Conservation (phyloP, 2,329 filamentous ascomycete species). For the Diplodia intermedia region DNA sequence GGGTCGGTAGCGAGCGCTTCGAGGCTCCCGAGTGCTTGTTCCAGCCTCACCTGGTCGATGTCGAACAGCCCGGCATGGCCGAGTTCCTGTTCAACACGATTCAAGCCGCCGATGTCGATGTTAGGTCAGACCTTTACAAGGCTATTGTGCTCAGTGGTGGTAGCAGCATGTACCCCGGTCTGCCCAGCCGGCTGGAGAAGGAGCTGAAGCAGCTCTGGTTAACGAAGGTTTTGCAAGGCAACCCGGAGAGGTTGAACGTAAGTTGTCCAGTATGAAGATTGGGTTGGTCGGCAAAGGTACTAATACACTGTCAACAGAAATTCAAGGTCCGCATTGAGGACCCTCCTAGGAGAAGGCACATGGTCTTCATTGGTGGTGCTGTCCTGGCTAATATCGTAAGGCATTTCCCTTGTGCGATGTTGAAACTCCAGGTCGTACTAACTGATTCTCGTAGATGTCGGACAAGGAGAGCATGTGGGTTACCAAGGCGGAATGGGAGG, state of each 20-base stretch:
- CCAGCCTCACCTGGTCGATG: constrained; percentile 97
- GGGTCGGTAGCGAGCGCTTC: constrained; percentile 95
- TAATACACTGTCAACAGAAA: constrained; percentile 64
- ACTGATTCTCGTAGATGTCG: constrained; percentile 70
- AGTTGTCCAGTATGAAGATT: constrained; percentile 38
- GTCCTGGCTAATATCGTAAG: constrained; percentile 90
- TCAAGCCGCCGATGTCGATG: constrained; percentile 92
- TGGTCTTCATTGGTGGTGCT: constrained; percentile 98
- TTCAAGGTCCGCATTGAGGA: constrained; percentile 99
- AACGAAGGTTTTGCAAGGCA: constrained; percentile 84
- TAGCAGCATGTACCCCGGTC: constrained; percentile 97
- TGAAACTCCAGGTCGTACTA: constrained; percentile 34
- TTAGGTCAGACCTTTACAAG: constrained; percentile 92
- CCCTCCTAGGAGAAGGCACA: constrained; percentile 91
- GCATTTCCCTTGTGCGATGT: constrained; percentile 28
- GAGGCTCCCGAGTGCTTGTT: constrained; percentile 98
- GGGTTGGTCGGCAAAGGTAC: background rate
- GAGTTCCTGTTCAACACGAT: constrained; percentile 99
- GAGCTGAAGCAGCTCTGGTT: constrained; percentile 99
- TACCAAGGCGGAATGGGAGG: constrained; percentile 94
- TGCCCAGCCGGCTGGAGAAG: constrained; percentile 95
- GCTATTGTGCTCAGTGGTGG: constrained; percentile 96
- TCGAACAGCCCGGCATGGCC: constrained; percentile 94
- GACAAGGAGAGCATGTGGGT: constrained; percentile 99
- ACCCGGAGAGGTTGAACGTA: constrained; percentile 85